Conservation (phyloP, 2,329 filamentous ascomycete species). For the Penicillium fuscoglaucum region DNA sequence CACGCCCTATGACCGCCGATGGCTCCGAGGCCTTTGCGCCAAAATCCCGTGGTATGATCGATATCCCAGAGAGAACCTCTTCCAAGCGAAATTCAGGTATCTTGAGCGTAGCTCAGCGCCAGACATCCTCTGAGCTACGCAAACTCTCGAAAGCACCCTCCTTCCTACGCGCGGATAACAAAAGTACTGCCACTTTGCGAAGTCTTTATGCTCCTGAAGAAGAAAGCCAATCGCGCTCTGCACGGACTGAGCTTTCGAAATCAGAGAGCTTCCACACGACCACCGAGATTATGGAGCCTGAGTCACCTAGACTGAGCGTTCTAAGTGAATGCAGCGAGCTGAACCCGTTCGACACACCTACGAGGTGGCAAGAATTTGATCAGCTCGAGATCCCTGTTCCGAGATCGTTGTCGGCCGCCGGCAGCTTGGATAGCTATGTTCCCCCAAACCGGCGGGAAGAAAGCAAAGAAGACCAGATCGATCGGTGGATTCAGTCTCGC, state of each 20-base stretch:
- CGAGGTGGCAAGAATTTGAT: constrained; percentile 25
- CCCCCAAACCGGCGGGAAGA: constrained; percentile 18
- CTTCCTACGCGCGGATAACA: constrained; percentile 40
- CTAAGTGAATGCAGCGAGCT: constrained; percentile 49
- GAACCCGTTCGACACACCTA: constrained; percentile 32
- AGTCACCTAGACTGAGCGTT: constrained; percentile 45
- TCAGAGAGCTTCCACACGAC: constrained; percentile 41
- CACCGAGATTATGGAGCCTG: constrained; percentile 35
- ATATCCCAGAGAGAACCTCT: constrained; percentile 44
- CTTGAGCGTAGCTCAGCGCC: constrained; percentile 14
- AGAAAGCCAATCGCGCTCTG: constrained; percentile 26
- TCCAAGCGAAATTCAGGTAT: constrained; percentile 33
- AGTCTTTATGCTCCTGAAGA: constrained; percentile 39
- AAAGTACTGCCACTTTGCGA: constrained; percentile 41
- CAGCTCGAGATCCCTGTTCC: constrained; percentile 33
- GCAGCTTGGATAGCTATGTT: constrained; percentile 21
- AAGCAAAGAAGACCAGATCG: constrained; percentile 29
- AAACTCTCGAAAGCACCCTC: constrained; percentile 39
- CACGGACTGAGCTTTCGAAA: constrained; percentile 34
- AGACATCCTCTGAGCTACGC: constrained; percentile 27
- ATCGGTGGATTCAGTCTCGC: constrained; percentile 35
- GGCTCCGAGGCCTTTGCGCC: constrained; percentile 32
- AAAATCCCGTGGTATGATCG: constrained; percentile 27
- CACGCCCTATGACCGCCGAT: constrained; percentile 28
- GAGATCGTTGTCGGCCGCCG: constrained; percentile 15